Evolutionary conservation across 371 early-diverging fungal species (phyloP).

Genomic region (Saksenaea vasiformis): DNA sequence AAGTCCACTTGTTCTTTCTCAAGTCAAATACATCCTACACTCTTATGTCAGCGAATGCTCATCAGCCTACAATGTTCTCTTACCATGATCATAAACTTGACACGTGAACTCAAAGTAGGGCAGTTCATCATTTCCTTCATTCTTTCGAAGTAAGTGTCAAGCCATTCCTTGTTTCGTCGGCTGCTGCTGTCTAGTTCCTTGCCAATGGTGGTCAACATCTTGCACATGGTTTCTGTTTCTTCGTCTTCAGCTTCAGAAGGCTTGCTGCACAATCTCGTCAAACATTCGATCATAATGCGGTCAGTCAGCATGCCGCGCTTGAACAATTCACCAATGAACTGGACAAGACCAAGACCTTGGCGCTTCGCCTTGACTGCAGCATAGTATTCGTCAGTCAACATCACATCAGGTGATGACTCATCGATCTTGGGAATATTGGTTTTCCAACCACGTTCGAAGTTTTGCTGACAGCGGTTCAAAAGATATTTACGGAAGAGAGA

Average conservation of each 20-base stretch:
- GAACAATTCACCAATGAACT: constrained; percentile 95
- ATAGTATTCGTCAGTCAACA: constrained; percentile 81
- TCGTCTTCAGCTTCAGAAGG: constrained; percentile 86
- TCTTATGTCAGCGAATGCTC: not conserved
- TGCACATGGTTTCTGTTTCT: constrained; percentile 90
- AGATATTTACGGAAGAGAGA: constrained; percentile 88
- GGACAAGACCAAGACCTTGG: constrained; percentile 89
- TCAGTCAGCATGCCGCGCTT: constrained; percentile 85
- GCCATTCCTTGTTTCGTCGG: constrained; percentile 45
- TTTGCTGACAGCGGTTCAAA: constrained; percentile 88
- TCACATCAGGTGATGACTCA: constrained; percentile 47
- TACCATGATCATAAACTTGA: constrained; percentile 87
- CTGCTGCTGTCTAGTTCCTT: constrained; percentile 52
- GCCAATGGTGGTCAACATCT: constrained; percentile 89
- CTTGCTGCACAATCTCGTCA: constrained; percentile 74
- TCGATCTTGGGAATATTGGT: constrained; percentile 54
- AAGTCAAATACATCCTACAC: constrained; percentile 84
- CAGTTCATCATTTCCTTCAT: constrained; percentile 69
- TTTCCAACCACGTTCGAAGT: constrained; percentile 88
- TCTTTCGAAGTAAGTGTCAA: constrained; percentile 81
- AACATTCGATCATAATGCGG: constrained; percentile 90
- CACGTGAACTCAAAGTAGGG: constrained; percentile 76
- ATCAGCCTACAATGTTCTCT: not conserved
- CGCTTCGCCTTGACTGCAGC: constrained; percentile 91
- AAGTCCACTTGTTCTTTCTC: constrained; percentile 80